Base-by-base conservation (phyloP, 164 flowering plant genomes). In the Warburgia ugandensis region DNA sequence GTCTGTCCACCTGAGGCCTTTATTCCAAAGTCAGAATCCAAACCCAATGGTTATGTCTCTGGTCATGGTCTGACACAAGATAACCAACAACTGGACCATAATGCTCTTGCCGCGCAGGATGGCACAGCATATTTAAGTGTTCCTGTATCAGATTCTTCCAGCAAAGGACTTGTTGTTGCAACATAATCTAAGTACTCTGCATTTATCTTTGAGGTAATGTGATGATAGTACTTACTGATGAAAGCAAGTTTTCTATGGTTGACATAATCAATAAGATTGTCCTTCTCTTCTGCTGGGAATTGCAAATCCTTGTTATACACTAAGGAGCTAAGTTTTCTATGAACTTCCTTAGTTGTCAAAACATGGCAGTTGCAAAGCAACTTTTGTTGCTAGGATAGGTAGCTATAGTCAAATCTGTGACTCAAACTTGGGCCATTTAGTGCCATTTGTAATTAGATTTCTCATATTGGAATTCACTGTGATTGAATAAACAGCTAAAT, bases 1-100 rank as follows among this genome's bases (percentile, higher is more conserved):
- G 75, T 94, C 58, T 84, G 70, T 64, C 75, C 71, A 2, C 52
- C 67, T 27, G 83, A 78, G 49, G 82, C 72, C 38, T 75, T 82
- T 45, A 19, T 40, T 29, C 55, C 46, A 28, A 43, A 36, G 20
- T 58, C 61, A 65, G 83, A 72, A 52, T 58, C 55, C 38, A 80
- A 74, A 68, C 53, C 46, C 33, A 94, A 86, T 76, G 97, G 94
- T 19, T 32, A 48, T 52, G 41, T 58, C 6, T 33, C 56, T 50
- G 61, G 33, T 60, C 65, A 52, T 64, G 67, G 39, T 60, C 29
- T 36, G 44, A 1, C 60, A 13, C 44, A 46, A 50, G 74, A 65
- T 50, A 61, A 48, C 35, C 45, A 63, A 50, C 57, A 40, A 22
- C 30, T 61, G 54, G 75, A 66, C 1, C 46, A 48, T 50, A 60